Base-by-base conservation (phyloP, 371 early-diverging fungal genomes). In the Actinomortierella ambigua region DNA sequence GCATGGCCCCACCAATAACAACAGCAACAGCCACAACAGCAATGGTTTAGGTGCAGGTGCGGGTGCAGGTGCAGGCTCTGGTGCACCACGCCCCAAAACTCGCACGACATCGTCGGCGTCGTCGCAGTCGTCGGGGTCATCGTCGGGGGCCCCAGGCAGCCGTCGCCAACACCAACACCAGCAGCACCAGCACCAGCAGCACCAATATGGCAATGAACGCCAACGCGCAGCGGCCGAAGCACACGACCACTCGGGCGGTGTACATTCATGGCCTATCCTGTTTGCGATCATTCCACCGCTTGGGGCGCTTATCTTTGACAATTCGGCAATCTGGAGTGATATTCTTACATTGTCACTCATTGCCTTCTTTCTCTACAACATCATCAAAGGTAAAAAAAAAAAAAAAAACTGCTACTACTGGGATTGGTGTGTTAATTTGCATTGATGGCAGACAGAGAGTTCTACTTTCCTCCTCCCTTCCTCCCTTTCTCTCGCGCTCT, bases 311-410 rank as follows among this genome's bases (percentile, higher is more conserved):
- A 62, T 88, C 61, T 83, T 80, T 59, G 90, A 87, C 18, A 87
- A 81, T 53, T 82, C 87, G 17, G 87, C 87, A 50, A 75, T 81
- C 27, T 89, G 87, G 85, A 85, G 85, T 54, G 90, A 89, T 59
- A 83, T 87, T 55, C 77, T 89, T 20, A 79, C 86, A 56, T 71
- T 87, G 29, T 58, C 82, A 8, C 67, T 89, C 59, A 86, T 88
- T 49, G 77, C 83, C 8, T 87, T 82, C 63, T 89, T 87, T 66
- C 81, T 88, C 43, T 88, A 86, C 61, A 83, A 85, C 71, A 84
- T 88, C 77, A 82, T 89, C 54, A 87, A 86, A 81, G 89, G 89
- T 85, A 84, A 67, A 54, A 49, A 44, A 39, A 34, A 34, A 34
- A 34, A 11, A 34, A 34, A 34, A 4, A 34, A n/a, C n/a, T n/a